Evolutionary conservation across 257 asterid genomes (phyloP).

Genomic region (Ophiorrhiza pumila): DNA sequence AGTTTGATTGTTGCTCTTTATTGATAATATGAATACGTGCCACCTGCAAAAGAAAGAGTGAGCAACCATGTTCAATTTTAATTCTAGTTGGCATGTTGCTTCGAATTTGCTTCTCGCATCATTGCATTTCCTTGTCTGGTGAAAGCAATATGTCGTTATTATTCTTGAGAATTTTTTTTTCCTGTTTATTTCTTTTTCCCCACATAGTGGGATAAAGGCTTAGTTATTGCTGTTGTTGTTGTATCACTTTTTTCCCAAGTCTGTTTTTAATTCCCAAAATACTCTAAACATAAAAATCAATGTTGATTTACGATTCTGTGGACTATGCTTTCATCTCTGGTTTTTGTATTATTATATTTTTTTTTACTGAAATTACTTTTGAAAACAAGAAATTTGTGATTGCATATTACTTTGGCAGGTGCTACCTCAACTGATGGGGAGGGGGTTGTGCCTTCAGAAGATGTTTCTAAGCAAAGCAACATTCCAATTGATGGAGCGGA

Average conservation of each 20-base stretch:
- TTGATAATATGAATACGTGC: not conserved
- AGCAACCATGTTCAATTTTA: not conserved
- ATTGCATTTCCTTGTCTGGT: not conserved
- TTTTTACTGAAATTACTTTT: not conserved
- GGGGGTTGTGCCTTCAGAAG: slow-evolving; percentile 28
- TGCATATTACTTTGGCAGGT: slow-evolving; percentile 31
- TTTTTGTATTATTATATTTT: not conserved
- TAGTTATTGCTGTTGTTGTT: too few species aligned
- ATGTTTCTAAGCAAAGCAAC: slow-evolving; percentile 34
- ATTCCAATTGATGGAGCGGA: slow-evolving; percentile 64
- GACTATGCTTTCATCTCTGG: not conserved
- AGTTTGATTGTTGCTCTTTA: not conserved
- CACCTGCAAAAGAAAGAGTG: not conserved
- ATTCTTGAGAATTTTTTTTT: not conserved
- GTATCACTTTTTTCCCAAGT: not conserved
- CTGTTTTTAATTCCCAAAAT: not conserved
- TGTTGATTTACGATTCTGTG: not conserved
- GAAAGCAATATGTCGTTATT: not conserved
- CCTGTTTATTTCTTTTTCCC: too few species aligned
- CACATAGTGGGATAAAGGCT: too few species aligned
- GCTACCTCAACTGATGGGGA: slow-evolving; percentile 21
- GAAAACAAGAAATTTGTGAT: not conserved
- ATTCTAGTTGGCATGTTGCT: not conserved
- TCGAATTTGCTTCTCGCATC: not conserved
- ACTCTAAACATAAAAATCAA: not conserved